Evolutionary conservation across 2,329 filamentous ascomycete species (phyloP).

Genomic region (Aspergillus texensis): DNA sequence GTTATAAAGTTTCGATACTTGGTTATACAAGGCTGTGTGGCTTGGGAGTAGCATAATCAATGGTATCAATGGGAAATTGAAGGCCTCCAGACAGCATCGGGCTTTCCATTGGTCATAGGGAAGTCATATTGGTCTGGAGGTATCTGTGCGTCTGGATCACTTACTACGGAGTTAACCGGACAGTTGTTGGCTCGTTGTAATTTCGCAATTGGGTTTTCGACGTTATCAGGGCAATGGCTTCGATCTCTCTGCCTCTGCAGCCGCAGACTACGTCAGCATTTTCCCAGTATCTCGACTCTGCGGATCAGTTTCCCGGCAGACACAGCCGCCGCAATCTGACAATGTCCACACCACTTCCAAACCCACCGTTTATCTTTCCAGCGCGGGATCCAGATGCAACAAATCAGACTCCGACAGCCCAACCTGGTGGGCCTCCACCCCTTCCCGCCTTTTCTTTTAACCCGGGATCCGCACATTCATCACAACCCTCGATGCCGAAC

Average conservation of each 20-base stretch:
- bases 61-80: slow-evolving; percentile 24
- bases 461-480: slow-evolving; percentile 32
- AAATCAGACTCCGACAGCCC: slow-evolving; percentile 47
- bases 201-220: slow-evolving; percentile 6
- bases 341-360: slow-evolving; percentile 50
- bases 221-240: slow-evolving; percentile 33
- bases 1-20: slow-evolving; percentile 2
- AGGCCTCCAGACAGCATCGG: slow-evolving; percentile 31
- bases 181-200: slow-evolving; percentile 8
- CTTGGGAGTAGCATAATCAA: slow-evolving; percentile 18
- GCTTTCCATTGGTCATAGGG: slow-evolving; percentile 27
- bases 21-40: slow-evolving; percentile 3
- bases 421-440: slow-evolving; percentile 45
- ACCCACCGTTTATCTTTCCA: slow-evolving; percentile 69
- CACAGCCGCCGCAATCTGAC: slow-evolving; percentile 30
- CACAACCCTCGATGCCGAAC: slow-evolving; percentile 58
- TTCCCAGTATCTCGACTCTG: slow-evolving; percentile 31
- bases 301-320: slow-evolving; percentile 19
- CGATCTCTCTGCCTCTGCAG: slow-evolving; percentile 40
- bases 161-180: slow-evolving; percentile 10
- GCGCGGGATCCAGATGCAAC: slow-evolving; percentile 38
- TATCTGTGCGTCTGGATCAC: slow-evolving; percentile 27
- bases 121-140: slow-evolving; percentile 33
- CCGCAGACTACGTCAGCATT: slow-evolving; percentile 29
- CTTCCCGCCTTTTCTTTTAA: slow-evolving; percentile 45